Evolutionary conservation across 805 yeast species (phyloP), one percentile per base, ranked within the genome.

Genomic region (Clavispora phyllophila): DNA sequence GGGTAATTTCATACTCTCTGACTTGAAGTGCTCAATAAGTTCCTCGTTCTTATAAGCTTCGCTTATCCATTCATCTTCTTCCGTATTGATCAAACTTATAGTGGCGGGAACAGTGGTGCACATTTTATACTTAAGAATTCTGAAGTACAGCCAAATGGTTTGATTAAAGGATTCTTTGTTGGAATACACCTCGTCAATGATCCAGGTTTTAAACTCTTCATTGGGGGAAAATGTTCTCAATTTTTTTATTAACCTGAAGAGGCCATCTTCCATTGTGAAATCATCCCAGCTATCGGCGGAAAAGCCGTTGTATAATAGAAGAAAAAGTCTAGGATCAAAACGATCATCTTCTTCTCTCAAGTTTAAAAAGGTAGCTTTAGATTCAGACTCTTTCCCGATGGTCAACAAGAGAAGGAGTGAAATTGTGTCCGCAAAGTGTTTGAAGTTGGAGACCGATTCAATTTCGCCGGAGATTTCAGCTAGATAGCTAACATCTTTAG

Each of bases 11-110:
- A 15, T 15, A 4, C 41, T 25, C 1, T 39, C 10, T 3, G 23
- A 8, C n/a, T 40, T 28, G n/a, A 51, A 47, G 29, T 36, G 37
- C 7, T 19, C 26, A 24, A 42, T 19, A 23, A 51, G 39, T 14
- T 25, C 68, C 10, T 45, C 45, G 36, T 44, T 51, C 2, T 22
- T 17, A 10, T 36, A 38, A 19, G 39, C 44, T 20, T 47, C 47
- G 28, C 42, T 47, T 39, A 28, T 40, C 55, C 55, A 51, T 2
- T 25, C 5, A 9, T 38, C 42, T 9, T 29, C 18, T 23, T 51
- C 55, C 3, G 28, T 8, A 19, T 42, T 43, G 13, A 48, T 14
- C 27, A 39, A 15, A 13, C 33, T 19, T 14, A 49, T 22, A 5
- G 39, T 22, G 5, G 39, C 41, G 9, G 9, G 13, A 2, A 41